Conservation (phyloP, 495 filamentous ascomycete species). For the Amorphotheca resinae region DNA sequence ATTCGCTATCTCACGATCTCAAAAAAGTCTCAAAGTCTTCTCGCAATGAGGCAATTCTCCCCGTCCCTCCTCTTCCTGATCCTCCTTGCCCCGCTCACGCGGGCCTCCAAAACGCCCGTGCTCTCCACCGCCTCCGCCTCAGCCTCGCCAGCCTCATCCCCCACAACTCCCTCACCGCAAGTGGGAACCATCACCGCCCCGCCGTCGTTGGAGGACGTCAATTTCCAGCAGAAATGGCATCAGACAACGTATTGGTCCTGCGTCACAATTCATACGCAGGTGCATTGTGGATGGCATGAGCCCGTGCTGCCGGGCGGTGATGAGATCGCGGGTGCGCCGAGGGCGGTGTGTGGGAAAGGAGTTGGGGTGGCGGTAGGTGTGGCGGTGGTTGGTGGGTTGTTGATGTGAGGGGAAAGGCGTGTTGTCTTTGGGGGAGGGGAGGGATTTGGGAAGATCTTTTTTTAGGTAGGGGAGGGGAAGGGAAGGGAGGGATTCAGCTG, state of each 20-base stretch:
- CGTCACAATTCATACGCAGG: slow-evolving; percentile 12
- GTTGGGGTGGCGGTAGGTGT: background rate
- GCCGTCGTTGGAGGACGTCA: slow-evolving; percentile 1
- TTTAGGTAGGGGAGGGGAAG: no score
- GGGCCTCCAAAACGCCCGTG: no score
- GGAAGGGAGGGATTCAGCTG: no score
- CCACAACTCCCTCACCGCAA: background rate
- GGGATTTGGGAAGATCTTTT: no score
- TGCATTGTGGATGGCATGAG: slow-evolving; percentile 33
- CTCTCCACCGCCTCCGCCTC: background rate
- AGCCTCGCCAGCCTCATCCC: slow-evolving; percentile 2
- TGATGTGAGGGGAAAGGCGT: slow-evolving; percentile 1
- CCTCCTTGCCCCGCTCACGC: background rate
- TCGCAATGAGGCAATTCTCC: background rate
- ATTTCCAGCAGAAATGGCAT: slow-evolving; percentile 18
- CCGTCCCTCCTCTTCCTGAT: background rate
- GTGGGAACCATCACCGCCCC: slow-evolving; percentile 1
- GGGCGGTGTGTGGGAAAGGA: background rate
- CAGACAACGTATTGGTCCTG: slow-evolving; percentile 26
- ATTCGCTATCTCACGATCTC: background rate
- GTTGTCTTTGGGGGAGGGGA: no score
- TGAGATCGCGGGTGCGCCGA: slow-evolving; percentile 15
- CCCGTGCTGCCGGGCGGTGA: slow-evolving; percentile 25
- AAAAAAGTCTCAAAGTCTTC: background rate
- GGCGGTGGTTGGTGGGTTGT: slow-evolving; percentile 3